phyloP scores from a whole-genome alignment of 1,284 basidiomycete species.

The Leucoagaricus sp. region DNA sequence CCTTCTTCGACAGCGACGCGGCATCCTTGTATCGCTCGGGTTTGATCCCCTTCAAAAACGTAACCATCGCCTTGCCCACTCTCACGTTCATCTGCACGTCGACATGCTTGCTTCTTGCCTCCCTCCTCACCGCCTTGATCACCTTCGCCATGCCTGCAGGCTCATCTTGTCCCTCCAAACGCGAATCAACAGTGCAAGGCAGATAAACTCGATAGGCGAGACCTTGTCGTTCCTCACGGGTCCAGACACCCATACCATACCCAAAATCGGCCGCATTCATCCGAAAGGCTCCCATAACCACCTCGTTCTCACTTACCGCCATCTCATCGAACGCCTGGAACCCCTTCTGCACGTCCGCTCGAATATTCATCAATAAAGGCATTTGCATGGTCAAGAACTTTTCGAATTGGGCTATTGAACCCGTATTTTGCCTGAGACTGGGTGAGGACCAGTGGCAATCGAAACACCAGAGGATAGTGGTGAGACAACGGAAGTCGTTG shows the following conservation, averaged over 20 bases:
- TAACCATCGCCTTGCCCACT: constrained; percentile 41
- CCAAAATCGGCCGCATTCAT: constrained; percentile 22
- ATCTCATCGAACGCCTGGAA: constrained; percentile 48
- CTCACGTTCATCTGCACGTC: constrained; percentile 56
- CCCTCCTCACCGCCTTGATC: constrained; percentile 48
- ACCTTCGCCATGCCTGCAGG: constrained; percentile 41
- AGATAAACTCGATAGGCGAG: constrained; percentile 64
- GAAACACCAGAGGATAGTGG: constrained; percentile 54
- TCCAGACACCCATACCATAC: constrained; percentile 25
- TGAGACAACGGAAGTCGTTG: constrained; percentile 62
- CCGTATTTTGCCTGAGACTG: constrained; percentile 23
- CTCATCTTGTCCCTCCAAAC: constrained; percentile 31
- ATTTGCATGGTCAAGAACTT: constrained; percentile 48
- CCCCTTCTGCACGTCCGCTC: constrained; percentile 37
- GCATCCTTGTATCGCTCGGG: no score
- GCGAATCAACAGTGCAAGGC: constrained; percentile 52
- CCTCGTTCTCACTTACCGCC: constrained; percentile 28
- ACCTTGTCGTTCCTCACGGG: constrained; percentile 41
- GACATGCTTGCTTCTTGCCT: constrained; percentile 47
- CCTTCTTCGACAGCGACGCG: no score
- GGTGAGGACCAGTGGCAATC: constrained; percentile 22
- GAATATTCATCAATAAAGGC: constrained; percentile 26
- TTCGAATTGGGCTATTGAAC: constrained; percentile 45
- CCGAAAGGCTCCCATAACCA: neutral
- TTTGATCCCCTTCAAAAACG: constrained; percentile 8